Conservation (phyloP, 2,329 filamentous ascomycete species). For the Colletotrichum eremochloae region DNA sequence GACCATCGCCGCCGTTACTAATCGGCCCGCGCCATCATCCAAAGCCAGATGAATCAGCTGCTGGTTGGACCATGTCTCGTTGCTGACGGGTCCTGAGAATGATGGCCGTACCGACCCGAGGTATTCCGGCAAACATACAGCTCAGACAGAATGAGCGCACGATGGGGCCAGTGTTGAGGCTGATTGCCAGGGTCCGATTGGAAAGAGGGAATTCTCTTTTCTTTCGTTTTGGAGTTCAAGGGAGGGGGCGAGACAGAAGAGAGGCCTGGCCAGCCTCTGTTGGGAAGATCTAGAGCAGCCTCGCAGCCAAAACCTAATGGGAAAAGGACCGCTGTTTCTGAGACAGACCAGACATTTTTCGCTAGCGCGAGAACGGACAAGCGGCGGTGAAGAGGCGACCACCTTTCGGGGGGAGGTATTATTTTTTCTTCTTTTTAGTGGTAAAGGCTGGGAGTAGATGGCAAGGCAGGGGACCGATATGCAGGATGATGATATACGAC, state of each 20-base stretch:
- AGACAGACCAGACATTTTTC: conserved; percentile 28
- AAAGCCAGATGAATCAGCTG: background rate
- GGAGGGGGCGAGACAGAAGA: background rate
- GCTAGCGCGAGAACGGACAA: conserved; percentile 22
- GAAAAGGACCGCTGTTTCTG: conserved; percentile 32
- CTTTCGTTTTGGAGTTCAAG: conserved; percentile 2
- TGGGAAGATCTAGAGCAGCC: background rate
- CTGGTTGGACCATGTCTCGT: conserved; percentile 4
- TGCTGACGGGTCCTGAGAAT: conserved; percentile 17
- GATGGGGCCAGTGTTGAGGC: conserved; percentile 16
- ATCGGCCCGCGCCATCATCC: conserved; percentile 35
- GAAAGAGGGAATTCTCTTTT: conserved; percentile 1
- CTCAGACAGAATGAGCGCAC: conserved; percentile 19
- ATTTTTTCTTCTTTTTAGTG: background rate
- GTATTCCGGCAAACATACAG: conserved; percentile 22
- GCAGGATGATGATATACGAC: conserved; percentile 38
- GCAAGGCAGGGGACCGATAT: conserved; percentile 16
- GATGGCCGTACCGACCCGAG: conserved; percentile 7
- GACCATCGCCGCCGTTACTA: conserved; percentile 54
- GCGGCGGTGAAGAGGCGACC: conserved; percentile 32
- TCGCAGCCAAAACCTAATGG: conserved; percentile 6
- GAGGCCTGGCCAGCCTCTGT: conserved; percentile 8
- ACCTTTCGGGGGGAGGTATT: background rate
- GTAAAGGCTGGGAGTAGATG: conserved; percentile 9
- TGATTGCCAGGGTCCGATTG: conserved; percentile 34